Evolutionary conservation across 164 flowering plant genomes (phyloP), one percentile per base, ranked within the genome.

Genomic region (Aristolochia californica): DNA sequence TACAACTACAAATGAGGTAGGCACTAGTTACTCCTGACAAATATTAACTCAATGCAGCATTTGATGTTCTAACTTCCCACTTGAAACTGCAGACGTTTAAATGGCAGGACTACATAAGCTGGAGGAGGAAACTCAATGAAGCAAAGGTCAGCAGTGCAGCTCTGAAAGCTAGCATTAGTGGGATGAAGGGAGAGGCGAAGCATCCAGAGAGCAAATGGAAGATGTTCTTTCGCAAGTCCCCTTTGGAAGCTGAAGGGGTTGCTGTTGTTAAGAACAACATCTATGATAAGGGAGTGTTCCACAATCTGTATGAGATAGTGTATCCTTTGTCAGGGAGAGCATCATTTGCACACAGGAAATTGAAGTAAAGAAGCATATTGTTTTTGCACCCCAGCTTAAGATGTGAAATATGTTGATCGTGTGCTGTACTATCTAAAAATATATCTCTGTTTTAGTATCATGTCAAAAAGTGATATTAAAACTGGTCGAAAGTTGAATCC

Each of bases 1-100:
- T 69, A 90, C 85, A 11, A 94, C 99, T 23, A 90, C 97, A 5
- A 89, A 94, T 69, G 99, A 94, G 96, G 97, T 94, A 47, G 21
- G 20, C 57, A 30, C 23, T 17, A 0, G 44, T 44, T 20, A 0
- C 25, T 30, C 23, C 38, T 28, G 16, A 16, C 15, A 7, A 34
- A 34, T 34, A 21, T 43, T 25, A 20, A n/a, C 21, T 26, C 38
- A 60, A 12, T 38, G 40, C 58, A 23, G 30, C 57, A 54, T 25
- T 2, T 13, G 34, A 13, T 14, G 23, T 57, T 56, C n/a, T 56
- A 28, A 30, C n/a, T 24, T 48, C 45, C 55, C 22, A 22, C 20
- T 34, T 51, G 34, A 45, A 55, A 45, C 17, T 55, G 26, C 76
- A 88, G 97, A 82, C 85, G 27, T 87, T 85, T 70, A 93, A 93